These are phyloP conservation scores for Penicillium cinerascens DNA, from an alignment of 495 filamentous ascomycete genomes.

Conservation along the genomic window DNA sequence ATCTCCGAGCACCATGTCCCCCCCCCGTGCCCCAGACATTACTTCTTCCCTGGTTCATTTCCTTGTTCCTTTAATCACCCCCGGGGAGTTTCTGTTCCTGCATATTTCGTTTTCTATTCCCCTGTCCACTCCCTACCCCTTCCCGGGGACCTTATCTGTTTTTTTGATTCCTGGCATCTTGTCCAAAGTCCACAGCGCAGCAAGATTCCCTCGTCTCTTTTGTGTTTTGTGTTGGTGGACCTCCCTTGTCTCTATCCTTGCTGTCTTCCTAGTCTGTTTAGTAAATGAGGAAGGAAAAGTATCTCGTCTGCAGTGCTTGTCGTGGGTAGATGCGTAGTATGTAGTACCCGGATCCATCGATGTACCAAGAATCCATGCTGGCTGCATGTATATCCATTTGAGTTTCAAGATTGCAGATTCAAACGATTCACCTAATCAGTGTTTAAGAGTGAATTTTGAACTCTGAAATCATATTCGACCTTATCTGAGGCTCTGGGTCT, in stretches of 20 bases:
- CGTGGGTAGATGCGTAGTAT: neutral
- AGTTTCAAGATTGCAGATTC: too few relatives aligned
- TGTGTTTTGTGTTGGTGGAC: conserved; percentile 31
- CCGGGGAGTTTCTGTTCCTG: conserved; percentile 7
- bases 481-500: too few relatives aligned
- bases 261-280: conserved; percentile 33
- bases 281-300: conserved; percentile 42
- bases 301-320: conserved; percentile 13
- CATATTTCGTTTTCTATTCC: conserved; percentile 20
- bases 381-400: too few relatives aligned
- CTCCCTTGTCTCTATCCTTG: conserved; percentile 30
- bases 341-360: neutral
- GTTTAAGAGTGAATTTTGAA: too few relatives aligned
- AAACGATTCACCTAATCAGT: too few relatives aligned
- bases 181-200: conserved; percentile 44
- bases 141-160: conserved; percentile 14
- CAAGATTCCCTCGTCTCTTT: conserved; percentile 43
- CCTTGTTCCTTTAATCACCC: conserved; percentile 16
- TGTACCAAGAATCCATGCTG: neutral
- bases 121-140: conserved; percentile 12
- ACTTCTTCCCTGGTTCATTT: neutral
- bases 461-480: too few relatives aligned
- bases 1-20: neutral
- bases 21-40: neutral
- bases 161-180: conserved; percentile 33